Evolutionary conservation across 2,329 filamentous ascomycete species (phyloP).

Genomic region (Macroventuria anomochaeta): DNA sequence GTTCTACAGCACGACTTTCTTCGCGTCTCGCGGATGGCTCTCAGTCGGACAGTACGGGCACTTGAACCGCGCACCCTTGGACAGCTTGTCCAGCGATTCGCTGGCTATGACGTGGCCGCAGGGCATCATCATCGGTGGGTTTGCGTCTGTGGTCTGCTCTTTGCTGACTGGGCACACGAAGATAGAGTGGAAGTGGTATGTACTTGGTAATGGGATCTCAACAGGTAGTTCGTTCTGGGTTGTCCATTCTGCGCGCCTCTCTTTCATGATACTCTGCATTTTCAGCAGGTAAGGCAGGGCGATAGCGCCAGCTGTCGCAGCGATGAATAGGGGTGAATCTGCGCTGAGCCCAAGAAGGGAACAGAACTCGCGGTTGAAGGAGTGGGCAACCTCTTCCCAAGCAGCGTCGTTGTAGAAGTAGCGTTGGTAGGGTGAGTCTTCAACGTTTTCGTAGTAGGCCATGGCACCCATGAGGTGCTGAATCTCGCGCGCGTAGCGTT

Average conservation of each 20-base stretch:
- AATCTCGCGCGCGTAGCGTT: conserved; percentile 78
- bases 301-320: conserved; percentile 89
- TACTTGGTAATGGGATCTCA: conserved; percentile 69
- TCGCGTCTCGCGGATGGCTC: conserved; percentile 76
- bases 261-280: conserved; percentile 83
- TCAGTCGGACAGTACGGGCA: conserved; percentile 95
- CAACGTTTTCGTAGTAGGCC: conserved; percentile 77
- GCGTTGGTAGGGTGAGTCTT: conserved; percentile 76
- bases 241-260: conserved; percentile 94
- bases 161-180: conserved; percentile 98
- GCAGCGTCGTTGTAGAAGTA: conserved; percentile 77
- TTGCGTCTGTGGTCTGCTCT: conserved; percentile 89
- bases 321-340: conserved; percentile 90
- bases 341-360: conserved; percentile 87
- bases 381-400: conserved; percentile 83
- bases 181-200: conserved; percentile 85
- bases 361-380: conserved; percentile 95
- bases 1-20: conserved; percentile 43
- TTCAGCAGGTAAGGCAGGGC: conserved; percentile 89
- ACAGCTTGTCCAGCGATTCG: conserved; percentile 80
- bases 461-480: conserved; percentile 82
- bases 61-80: conserved; percentile 83
- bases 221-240: conserved; percentile 87
- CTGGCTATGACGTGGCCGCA: conserved; percentile 93
- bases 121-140: conserved; percentile 95